These are phyloP conservation scores for Dryas integrifolia DNA, from an alignment of 331 rosid genomes.

Conservation along the genomic window DNA sequence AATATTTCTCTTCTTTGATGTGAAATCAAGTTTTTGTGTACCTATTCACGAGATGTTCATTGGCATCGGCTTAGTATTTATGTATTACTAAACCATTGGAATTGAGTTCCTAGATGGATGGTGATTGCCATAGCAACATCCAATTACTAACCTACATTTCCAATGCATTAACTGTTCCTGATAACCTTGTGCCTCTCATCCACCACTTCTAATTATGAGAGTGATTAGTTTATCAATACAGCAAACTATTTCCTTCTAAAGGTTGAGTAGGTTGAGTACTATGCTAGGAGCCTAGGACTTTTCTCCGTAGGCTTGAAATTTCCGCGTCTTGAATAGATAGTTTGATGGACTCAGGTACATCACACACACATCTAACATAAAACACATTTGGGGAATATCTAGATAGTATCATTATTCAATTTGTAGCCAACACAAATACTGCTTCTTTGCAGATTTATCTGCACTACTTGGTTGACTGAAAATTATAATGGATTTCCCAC, in stretches of 20 bases:
- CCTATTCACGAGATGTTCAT: not conserved
- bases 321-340: not conserved
- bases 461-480: not conserved
- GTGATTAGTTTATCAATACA: not conserved
- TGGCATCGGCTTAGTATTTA: not conserved
- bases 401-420: not conserved
- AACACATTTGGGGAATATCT: not conserved
- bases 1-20: not conserved
- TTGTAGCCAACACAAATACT: not conserved
- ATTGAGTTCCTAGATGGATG: not conserved
- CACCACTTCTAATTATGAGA: not conserved
- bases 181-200: not conserved
- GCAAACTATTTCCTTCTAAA: conserved; percentile 1
- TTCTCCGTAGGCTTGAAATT: not conserved
- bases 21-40: not conserved
- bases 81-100: too few relatives aligned
- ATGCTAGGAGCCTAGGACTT: not conserved
- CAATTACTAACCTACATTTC: not conserved
- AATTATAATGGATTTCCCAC: not conserved
- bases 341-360: not conserved
- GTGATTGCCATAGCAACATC: not conserved
- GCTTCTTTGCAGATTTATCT: not conserved
- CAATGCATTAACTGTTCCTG: not conserved
- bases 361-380: not conserved
- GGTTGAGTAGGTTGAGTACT: conserved; percentile 2